Percentiles rank a stretch among this genome's conserved stretches.
phyloP scores from a whole-genome alignment of 331 rosid genomes.

The Cydonia oblonga region DNA sequence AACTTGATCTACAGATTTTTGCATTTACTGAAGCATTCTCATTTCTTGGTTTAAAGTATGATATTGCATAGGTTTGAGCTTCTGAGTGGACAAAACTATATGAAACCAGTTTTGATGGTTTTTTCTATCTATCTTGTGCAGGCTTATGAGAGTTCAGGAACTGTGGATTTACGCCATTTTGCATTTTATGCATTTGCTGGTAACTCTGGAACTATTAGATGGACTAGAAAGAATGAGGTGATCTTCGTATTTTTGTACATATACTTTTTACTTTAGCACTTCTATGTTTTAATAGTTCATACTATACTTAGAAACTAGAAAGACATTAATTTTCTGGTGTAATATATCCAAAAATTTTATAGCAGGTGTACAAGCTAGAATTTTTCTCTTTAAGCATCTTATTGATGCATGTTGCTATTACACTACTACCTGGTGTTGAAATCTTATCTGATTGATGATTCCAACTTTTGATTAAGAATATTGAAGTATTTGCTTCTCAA shows the following conservation, averaged over 20 bases:
- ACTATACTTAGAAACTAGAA: neutral
- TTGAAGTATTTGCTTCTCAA: neutral
- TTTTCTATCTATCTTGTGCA: constrained; percentile 22
- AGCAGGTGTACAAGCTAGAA: neutral
- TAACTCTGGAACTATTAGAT: constrained; percentile 57
- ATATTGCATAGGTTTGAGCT: neutral
- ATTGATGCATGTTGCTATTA: constrained; percentile 6
- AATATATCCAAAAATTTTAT: neutral
- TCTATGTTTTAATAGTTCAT: neutral
- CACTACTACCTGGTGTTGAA: neutral
- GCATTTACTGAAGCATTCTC: neutral
- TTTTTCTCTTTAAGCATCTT: constrained; percentile 1
- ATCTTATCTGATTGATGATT: neutral
- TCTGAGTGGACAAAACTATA: neutral
- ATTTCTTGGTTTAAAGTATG: neutral
- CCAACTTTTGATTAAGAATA: neutral
- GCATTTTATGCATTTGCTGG: constrained; percentile 94
- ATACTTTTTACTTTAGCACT: constrained; percentile 2
- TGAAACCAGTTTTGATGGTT: neutral
- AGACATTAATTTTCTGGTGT: neutral
- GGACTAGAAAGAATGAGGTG: constrained; percentile 83
- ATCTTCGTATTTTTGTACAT: neutral
- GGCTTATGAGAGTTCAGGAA: constrained; percentile 63
- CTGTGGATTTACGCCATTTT: constrained; percentile 85
- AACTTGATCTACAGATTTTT: neutral